Evolutionary conservation across 176 grass and related monocot species (phyloP), one percentile per base, ranked within the genome.

Genomic region (Elymus sibiricus): DNA sequence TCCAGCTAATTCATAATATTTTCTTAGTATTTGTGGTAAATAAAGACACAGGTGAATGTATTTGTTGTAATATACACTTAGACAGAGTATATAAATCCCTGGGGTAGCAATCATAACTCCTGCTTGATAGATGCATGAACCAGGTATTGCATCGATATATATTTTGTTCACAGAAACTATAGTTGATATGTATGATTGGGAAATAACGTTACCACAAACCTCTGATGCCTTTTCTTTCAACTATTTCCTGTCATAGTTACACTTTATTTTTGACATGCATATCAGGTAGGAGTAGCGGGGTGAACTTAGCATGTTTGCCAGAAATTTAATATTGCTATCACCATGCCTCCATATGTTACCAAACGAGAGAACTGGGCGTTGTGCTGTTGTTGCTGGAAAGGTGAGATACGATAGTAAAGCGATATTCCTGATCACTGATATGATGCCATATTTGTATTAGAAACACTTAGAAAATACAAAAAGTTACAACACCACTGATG

Each of bases 291-390:
- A 93, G 91, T 85, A 93, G 88, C 70, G 84, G 87, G 91, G 91
- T 11, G 87, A 93, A 76, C 84, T 93, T 5, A 90, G 91, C 79
- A 85, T 93, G 42, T 90, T 93, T 68, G 85, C 85, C 4, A 88
- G 74, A 37, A 80, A 59, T 66, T 88, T 93, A 86, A 7, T 78
- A 47, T 79, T 93, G 25, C 87, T 93, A 19, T 93, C 91, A 7
- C 91, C 91, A 60, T 93, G 88, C 47, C 88, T 93, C 85, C 85
- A 88, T 37, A 93, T 90, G 91, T 88, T 88, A 82, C 91, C 91
- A 6, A 74, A 74, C 71, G n/a, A 74, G 25, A 74, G 71, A 74
- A 49, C 24, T 74, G 43, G 25, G 25, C 71, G 25, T 49, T 74
- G 71, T 27, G 49, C 25, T 49, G 1, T 13, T 74, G 70, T 74